Evolutionary conservation across 2,329 filamentous ascomycete genomes (phyloP), one percentile per base, ranked within the genome.

Genomic region (Sphaerostilbella broomeana): DNA sequence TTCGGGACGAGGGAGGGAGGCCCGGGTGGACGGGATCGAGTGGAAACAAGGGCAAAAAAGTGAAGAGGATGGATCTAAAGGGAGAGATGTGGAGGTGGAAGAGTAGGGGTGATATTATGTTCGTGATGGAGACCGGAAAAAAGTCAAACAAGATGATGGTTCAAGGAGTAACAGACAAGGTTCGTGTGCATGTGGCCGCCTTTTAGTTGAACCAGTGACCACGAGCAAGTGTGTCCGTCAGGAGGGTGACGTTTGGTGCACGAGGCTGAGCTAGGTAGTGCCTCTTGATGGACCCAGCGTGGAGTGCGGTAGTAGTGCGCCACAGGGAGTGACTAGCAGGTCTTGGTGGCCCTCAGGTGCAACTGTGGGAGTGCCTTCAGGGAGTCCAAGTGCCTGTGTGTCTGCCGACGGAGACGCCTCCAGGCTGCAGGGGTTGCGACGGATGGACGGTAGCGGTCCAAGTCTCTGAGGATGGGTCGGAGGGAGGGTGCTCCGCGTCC

Each of bases 191-290:
- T 59, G 57, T 58, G 54, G 44, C 46, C 49, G 51, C 43, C 45
- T 50, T 46, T 48, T 33, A 40, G 22, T 12, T 29, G 38, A 45
- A 48, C 48, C 47, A 60, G 50, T 55, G 55, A 55, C 54, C 52
- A 34, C 46, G 43, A 35, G 29, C n/a, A n/a, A n/a, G n/a, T n/a
- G 52, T 48, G 51, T 57, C 58, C 57, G 56, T 62, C 57, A 59
- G 55, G 3, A 57, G 50, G 55, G 58, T 64, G 63, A 66, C 61
- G 62, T 66, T 64, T 52, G 50, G 54, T 55, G 52, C 60, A 63
- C 61, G 64, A 65, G 64, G 64, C 63, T 66, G 63, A 51, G 47
- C 42, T 38, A 38, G 43, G n/a, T n/a, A n/a, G 38, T 40, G 43
- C 35, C 35, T 34, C 22, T 34, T 24, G 18, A 21, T 34, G 31